Base-by-base conservation (phyloP, 345 rosid species). In the Durio zibethinus region DNA sequence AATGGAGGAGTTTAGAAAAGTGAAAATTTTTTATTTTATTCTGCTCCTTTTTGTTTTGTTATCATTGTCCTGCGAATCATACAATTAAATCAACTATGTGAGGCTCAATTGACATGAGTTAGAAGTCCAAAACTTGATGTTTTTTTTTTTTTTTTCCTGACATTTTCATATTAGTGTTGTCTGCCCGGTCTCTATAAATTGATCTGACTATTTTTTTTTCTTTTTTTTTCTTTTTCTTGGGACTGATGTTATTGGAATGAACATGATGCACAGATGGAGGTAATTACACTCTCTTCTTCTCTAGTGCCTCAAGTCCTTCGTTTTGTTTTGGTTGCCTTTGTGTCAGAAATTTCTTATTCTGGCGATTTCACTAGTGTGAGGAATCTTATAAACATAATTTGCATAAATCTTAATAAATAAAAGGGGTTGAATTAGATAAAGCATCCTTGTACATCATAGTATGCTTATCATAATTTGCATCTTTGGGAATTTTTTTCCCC, bases 261-360 rank as follows among this genome's bases (percentile, higher is more conserved):
- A 11, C 76, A 23, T 56, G 64, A 14, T 56, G 50, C 71, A 60
- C 85, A 91, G 97, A 80, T 91, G 86, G 97, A 91, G 97, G 97
- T 91, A 86, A 86, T 54, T 73, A 59, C 50, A 75, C 72, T 43
- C 47, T 79, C 59, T 33, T 40, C 20, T 31, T n/a, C 16, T 31
- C 67, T 0, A 1, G 16, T 65, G 7, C 16, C 48, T 38, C 29
- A 43, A 43, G 1, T 25, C 4, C 73, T 73, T 14, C 18, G 1
- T 57, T 73, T 56, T 21, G 38, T 56, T 31, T 33, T n/a, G 60
- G 35, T 73, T 73, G 23, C 20, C 25, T 36, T 65, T 10, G 50
- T 7, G 33, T 14, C 25, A 18, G 15, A 33, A 33, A 16, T 0
- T 57, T 60, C 21, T 25, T 27, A 27, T 60, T 60, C 47, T 9